A percentile compares a stretch with the other conserved stretches of the same genome.
Conservation (phyloP, 2,329 filamentous ascomycete species). For the Nemania sp. region DNA sequence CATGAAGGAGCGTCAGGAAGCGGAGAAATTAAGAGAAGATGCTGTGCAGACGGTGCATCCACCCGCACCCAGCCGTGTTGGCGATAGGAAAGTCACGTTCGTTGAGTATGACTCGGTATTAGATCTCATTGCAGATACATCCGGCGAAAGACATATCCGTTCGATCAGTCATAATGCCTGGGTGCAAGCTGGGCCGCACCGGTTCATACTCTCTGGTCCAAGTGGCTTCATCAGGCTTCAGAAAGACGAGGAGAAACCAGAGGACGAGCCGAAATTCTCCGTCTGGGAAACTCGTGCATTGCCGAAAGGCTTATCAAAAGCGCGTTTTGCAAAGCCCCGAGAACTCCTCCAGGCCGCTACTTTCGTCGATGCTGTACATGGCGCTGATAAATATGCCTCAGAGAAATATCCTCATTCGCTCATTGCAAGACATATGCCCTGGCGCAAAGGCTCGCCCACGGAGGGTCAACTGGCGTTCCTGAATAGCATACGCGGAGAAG, state of each 20-base stretch:
- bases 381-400: constrained; percentile 78
- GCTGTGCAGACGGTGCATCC: constrained; percentile 22
- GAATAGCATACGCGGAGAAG: constrained; percentile 63
- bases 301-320: constrained; percentile 49
- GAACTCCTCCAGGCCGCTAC: constrained; percentile 66
- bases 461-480: constrained; percentile 69
- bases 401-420: constrained; percentile 68
- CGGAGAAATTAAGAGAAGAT: constrained; percentile 43
- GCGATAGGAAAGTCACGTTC: constrained; percentile 64
- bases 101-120: constrained; percentile 92
- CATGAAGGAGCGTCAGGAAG: constrained; percentile 53
- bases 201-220: constrained; percentile 70
- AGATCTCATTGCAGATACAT: constrained; percentile 83
- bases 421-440: constrained; percentile 66
- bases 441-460: constrained; percentile 70
- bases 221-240: constrained; percentile 63
- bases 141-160: constrained; percentile 77
- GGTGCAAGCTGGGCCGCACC: constrained; percentile 74
- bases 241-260: constrained; percentile 39
- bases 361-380: constrained; percentile 77
- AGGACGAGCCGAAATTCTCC: constrained; percentile 42
- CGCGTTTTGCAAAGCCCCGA: constrained; percentile 70
- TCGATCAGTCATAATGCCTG: constrained; percentile 75
- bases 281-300: constrained; percentile 54
- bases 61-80: not conserved